phyloP scores from a whole-genome alignment of 1,284 basidiomycete species.

The Papiliotrema fonsecae region DNA sequence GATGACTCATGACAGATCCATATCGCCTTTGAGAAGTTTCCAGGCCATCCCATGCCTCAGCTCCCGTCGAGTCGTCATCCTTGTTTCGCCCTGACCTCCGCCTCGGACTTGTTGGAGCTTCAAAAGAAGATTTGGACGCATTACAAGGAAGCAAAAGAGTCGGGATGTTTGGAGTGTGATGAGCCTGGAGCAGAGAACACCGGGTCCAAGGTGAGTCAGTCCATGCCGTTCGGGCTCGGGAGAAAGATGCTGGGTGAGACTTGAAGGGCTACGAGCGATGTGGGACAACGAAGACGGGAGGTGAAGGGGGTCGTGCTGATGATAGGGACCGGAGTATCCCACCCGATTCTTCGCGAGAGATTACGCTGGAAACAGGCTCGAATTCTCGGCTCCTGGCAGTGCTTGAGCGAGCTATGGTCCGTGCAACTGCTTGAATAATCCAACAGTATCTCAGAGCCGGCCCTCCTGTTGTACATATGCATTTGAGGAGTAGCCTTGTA shows the following conservation, averaged over 20 bases:
- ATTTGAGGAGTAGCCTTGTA: too few relatives aligned
- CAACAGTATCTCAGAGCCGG: too few relatives aligned
- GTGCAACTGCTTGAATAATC: too few relatives aligned
- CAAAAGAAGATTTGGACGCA: constrained; percentile 38
- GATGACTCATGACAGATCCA: constrained; percentile 25
- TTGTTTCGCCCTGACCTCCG: constrained; percentile 34
- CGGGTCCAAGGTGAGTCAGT: constrained; percentile 31
- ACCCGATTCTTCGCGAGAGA: constrained; percentile 44
- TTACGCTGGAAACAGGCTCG: constrained; percentile 43
- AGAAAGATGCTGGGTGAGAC: too few relatives aligned
- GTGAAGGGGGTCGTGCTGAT: neutral
- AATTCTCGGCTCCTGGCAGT: constrained; percentile 25
- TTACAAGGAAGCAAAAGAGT: constrained; percentile 13
- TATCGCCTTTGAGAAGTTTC: constrained; percentile 26
- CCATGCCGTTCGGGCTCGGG: too few relatives aligned
- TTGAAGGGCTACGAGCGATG: too few relatives aligned
- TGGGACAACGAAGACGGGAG: neutral
- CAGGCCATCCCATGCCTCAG: constrained; percentile 5
- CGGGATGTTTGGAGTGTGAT: constrained; percentile 32
- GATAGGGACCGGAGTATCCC: constrained; percentile 41
- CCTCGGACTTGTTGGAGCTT: constrained; percentile 30
- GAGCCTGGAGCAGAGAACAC: constrained; percentile 38
- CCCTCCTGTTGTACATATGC: too few relatives aligned
- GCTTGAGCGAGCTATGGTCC: too few relatives aligned
- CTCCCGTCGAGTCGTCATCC: constrained; percentile 35